Conservation (phyloP, 768 basidiomycete species). For the Crassisporium funariophilum region DNA sequence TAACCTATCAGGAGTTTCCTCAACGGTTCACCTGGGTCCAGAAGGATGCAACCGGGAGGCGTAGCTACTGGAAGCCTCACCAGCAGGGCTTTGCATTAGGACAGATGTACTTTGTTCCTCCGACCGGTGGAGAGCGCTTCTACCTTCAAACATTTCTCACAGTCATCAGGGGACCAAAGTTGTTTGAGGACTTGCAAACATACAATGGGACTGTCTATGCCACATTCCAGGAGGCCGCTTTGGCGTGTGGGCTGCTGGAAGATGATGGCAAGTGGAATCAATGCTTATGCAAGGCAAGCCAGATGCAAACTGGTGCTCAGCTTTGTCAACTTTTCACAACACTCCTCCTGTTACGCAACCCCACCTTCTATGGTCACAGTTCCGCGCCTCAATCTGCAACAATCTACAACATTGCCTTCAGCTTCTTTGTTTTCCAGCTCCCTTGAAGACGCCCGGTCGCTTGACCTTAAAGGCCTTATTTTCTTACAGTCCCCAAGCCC, state of each 20-base stretch:
- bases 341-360: not conserved
- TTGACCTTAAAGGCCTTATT: too few relatives aligned
- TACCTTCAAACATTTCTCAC: constrained; percentile 38
- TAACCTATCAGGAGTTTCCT: constrained; percentile 38
- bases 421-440: too few relatives aligned
- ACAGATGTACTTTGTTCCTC: constrained; percentile 33
- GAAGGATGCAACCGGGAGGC: not conserved
- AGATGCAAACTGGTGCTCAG: constrained; percentile 32
- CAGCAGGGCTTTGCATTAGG: constrained; percentile 16
- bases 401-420: not conserved
- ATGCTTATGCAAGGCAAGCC: constrained; percentile 36
- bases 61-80: constrained; percentile 1
- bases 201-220: constrained; percentile 13
- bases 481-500: too few relatives aligned
- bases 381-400: not conserved
- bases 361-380: not conserved
- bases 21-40: not conserved
- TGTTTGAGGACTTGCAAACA: constrained; percentile 18
- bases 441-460: too few relatives aligned
- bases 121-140: constrained; percentile 34
- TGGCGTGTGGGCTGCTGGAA: constrained; percentile 31
- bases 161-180: constrained; percentile 30
- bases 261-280: constrained; percentile 40
- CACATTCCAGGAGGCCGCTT: constrained; percentile 36
- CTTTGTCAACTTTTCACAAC: not conserved